These are phyloP conservation scores for Saccharomycopsis amapae DNA, from an alignment of 805 yeast genomes.

Conservation along the genomic window DNA sequence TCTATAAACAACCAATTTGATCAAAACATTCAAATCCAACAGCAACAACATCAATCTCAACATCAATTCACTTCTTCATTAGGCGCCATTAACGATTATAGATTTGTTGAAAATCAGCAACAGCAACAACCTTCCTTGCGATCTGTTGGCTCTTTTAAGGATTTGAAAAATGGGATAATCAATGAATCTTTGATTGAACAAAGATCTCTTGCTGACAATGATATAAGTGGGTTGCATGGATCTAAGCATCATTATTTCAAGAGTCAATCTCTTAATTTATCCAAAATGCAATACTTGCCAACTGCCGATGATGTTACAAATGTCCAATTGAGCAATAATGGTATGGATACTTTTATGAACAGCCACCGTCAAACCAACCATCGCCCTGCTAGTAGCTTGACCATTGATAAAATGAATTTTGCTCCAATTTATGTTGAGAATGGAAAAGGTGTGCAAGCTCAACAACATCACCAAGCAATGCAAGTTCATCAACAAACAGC, in stretches of 20 bases:
- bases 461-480: too few species aligned
- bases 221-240: too few species aligned
- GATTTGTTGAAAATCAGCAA: background rate
- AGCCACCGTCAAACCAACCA: too few species aligned
- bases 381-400: too few species aligned
- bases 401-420: too few species aligned
- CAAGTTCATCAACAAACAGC: too few species aligned
- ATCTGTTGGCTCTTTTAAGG: constrained; percentile 15
- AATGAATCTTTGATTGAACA: constrained; percentile 15
- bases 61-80: constrained; percentile 7
- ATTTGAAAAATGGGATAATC: constrained; percentile 12
- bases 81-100: constrained; percentile 4
- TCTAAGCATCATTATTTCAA: constrained; percentile 9
- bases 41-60: background rate
- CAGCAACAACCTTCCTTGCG: constrained; percentile 6
- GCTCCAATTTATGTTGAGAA: too few species aligned
- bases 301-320: too few species aligned
- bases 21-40: background rate
- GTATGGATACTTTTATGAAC: background rate
- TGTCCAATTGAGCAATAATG: too few species aligned
- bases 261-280: constrained; percentile 14
- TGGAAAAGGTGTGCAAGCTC: too few species aligned
- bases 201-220: too few species aligned
- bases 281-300: too few species aligned
- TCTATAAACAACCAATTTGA: background rate